Evolutionary conservation across 345 rosid genomes (phyloP).

Genomic region (Gossypium mustelinum): DNA sequence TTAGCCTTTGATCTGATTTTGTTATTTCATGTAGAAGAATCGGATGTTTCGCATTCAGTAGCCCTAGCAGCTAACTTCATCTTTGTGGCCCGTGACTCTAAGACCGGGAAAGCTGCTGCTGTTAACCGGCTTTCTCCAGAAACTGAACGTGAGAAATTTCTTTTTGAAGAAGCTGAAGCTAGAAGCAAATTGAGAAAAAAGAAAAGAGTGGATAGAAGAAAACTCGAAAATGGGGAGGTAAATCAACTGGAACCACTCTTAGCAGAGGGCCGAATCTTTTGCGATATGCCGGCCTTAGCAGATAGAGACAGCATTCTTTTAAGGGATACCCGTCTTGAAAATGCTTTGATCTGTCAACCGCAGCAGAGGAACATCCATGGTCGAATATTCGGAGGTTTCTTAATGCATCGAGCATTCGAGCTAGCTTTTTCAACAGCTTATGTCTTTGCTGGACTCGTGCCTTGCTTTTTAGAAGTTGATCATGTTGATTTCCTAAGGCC

Average conservation of each 20-base stretch:
- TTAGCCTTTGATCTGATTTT: background rate
- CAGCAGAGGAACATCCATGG: conserved; percentile 88
- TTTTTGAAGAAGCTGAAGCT: conserved; percentile 75
- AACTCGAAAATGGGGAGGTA: conserved; percentile 28
- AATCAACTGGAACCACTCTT: conserved; percentile 56
- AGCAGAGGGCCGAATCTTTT: conserved; percentile 72
- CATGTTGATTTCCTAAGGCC: conserved; percentile 84
- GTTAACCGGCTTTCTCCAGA: conserved; percentile 62
- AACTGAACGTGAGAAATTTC: conserved; percentile 56
- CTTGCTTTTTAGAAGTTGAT: conserved; percentile 78
- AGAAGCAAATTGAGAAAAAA: conserved; percentile 64
- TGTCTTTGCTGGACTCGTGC: conserved; percentile 78
- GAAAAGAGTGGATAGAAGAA: conserved; percentile 38
- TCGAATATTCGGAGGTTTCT: conserved; percentile 80
- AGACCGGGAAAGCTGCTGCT: conserved; percentile 73
- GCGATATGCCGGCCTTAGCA: conserved; percentile 92
- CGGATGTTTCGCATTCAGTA: conserved; percentile 37
- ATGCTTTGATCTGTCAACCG: conserved; percentile 83
- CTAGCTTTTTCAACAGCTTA: conserved; percentile 81
- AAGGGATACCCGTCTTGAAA: conserved; percentile 53
- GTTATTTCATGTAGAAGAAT: conserved; percentile 36
- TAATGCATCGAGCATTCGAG: conserved; percentile 83
- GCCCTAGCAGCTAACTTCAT: conserved; percentile 80
- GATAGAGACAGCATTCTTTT: conserved; percentile 83
- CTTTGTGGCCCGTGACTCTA: conserved; percentile 81